Evolutionary conservation across 129 eudicot species (phyloP).

Genomic region (Rutidosis leptorrhynchoides): DNA sequence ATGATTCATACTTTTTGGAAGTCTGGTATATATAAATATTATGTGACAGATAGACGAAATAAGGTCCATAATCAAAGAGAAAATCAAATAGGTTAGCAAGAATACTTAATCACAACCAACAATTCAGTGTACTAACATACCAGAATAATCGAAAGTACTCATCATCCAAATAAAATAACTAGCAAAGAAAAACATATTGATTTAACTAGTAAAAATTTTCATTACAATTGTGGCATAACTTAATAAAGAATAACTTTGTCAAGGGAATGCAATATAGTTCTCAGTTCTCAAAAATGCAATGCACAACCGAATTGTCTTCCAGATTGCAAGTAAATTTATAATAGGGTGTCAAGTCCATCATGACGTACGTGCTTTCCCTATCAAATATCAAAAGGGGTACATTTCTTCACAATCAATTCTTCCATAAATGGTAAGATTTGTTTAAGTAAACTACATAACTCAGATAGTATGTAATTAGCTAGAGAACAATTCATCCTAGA

Average conservation of each 20-base stretch:
- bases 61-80: not conserved
- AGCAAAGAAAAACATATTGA: slow-evolving; percentile 4
- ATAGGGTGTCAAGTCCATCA: slow-evolving; percentile 4
- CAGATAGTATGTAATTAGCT: no score
- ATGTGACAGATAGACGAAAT: not conserved
- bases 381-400: slow-evolving; percentile 7
- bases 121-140: not conserved
- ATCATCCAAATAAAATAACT: slow-evolving; percentile 6
- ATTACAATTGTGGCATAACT: slow-evolving; percentile 10
- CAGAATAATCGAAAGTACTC: slow-evolving; percentile 8
- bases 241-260: slow-evolving; percentile 3
- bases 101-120: slow-evolving; percentile 5
- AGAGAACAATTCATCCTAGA: slow-evolving; percentile 3
- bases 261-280: slow-evolving; percentile 12
- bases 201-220: not conserved
- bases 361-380: slow-evolving; percentile 4
- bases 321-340: slow-evolving; percentile 2
- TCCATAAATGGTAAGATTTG: not conserved
- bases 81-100: slow-evolving; percentile 10
- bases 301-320: slow-evolving; percentile 8
- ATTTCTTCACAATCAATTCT: not conserved
- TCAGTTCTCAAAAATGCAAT: slow-evolving; percentile 6
- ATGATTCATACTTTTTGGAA: not conserved
- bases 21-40: not conserved
- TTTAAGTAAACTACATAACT: slow-evolving; percentile 5